phyloP scores from a whole-genome alignment of 495 filamentous ascomycete species.

The Lineolata rhizophorae region DNA sequence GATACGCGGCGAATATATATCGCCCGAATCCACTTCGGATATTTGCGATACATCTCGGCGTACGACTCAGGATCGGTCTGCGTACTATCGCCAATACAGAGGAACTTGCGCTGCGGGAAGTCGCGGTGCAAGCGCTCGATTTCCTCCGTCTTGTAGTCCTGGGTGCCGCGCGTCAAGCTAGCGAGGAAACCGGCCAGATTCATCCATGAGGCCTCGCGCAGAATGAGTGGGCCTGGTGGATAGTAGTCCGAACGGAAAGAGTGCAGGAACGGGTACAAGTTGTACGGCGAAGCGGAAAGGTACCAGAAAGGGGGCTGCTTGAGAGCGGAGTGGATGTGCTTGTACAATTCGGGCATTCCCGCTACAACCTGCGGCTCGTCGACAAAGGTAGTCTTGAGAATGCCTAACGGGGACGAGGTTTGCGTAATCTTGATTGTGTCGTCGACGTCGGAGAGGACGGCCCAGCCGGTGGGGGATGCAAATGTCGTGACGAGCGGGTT shows the following conservation, averaged over 20 bases:
- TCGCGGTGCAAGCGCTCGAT: conserved; percentile 54
- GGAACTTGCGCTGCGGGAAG: conserved; percentile 57
- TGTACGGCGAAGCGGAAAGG: conserved; percentile 85
- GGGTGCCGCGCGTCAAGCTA: conserved; percentile 56
- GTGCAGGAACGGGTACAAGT: conserved; percentile 75
- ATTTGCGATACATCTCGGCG: conserved; percentile 40
- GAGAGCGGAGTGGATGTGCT: conserved; percentile 31
- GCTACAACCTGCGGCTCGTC: conserved; percentile 43
- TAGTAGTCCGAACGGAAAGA: conserved; percentile 47
- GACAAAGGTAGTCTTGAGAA: conserved; percentile 65
- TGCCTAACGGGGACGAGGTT: conserved; percentile 55
- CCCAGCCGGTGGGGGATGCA: conserved; percentile 64
- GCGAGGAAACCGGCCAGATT: conserved; percentile 60
- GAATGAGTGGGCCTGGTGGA: conserved; percentile 54
- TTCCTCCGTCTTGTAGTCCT: conserved; percentile 69
- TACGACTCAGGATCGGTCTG: conserved; percentile 86
- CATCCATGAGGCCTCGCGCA: conserved; percentile 77
- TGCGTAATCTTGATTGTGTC: conserved; percentile 88
- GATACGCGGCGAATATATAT: conserved; percentile 71
- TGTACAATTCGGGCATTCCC: conserved; percentile 75
- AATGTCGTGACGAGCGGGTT: conserved; percentile 39
- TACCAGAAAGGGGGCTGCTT: conserved; percentile 64
- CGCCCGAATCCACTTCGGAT: conserved; percentile 51
- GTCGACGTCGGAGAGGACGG: conserved; percentile 78
- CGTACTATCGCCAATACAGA: conserved; percentile 77